phyloP scores from a whole-genome alignment of 2,329 filamentous ascomycete genomes.

The Lasiodiplodia theobromae region DNA sequence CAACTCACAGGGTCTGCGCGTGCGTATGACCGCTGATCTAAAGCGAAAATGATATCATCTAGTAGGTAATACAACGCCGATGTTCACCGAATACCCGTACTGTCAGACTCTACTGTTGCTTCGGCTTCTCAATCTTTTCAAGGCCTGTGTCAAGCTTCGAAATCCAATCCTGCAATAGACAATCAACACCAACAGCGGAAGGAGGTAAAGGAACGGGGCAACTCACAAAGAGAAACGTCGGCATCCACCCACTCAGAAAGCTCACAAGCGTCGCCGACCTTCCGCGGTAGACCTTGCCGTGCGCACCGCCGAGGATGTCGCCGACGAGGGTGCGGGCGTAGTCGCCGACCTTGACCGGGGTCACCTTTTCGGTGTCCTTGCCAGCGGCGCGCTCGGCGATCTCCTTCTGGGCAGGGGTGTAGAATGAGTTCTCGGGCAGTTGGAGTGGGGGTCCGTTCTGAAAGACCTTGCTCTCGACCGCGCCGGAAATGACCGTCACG shows the following conservation, averaged over 20 bases:
- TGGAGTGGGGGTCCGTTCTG: neutral
- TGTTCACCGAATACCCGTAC: neutral
- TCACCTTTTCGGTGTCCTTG: neutral
- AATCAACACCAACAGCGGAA: neutral
- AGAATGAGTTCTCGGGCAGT: neutral
- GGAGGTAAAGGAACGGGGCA: neutral
- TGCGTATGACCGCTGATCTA: no score
- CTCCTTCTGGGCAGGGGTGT: neutral
- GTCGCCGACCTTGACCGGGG: neutral
- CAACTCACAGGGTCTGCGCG: no score
- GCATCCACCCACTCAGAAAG: neutral
- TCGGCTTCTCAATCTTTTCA: neutral
- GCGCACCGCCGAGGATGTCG: neutral
- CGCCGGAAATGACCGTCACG: constrained; percentile 35
- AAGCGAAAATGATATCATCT: no score
- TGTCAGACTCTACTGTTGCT: neutral
- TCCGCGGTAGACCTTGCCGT: neutral
- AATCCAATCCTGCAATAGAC: neutral
- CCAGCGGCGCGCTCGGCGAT: neutral
- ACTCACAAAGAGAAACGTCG: neutral
- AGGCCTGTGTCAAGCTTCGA: neutral
- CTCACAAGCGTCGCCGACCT: neutral
- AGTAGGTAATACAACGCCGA: no score
- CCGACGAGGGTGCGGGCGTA: neutral
- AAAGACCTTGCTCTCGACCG: constrained; percentile 22